A percentile compares a stretch with the other conserved stretches of the same genome.
These are phyloP conservation scores for Phytophthora pistaciae DNA, from an alignment of 352 stramenopile species.

Conservation along the genomic window DNA sequence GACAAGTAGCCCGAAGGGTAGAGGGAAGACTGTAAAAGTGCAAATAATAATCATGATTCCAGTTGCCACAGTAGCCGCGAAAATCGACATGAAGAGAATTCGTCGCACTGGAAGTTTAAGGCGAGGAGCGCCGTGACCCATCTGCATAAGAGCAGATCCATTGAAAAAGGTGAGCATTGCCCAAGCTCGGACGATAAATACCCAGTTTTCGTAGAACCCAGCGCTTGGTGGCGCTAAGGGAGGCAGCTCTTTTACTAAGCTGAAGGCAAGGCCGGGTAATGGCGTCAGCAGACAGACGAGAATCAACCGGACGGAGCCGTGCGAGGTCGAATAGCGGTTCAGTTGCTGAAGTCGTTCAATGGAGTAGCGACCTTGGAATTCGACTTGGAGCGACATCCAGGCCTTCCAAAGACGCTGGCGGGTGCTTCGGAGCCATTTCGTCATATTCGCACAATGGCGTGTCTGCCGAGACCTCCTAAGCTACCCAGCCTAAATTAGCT, in stretches of 20 bases:
- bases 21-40: not conserved
- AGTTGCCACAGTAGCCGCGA: not conserved
- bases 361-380: slow-evolving; percentile 32
- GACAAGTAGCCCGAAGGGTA: slow-evolving; percentile 6
- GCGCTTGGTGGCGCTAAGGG: slow-evolving; percentile 23
- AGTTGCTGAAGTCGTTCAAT: slow-evolving; percentile 14
- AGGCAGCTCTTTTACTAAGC: slow-evolving; percentile 39
- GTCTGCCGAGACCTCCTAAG: too few relatives aligned
- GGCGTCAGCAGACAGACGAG: slow-evolving; percentile 37
- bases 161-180: slow-evolving; percentile 15
- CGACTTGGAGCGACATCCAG: slow-evolving; percentile 36
- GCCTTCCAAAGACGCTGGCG: slow-evolving; percentile 4
- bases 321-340: slow-evolving; percentile 1
- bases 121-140: slow-evolving; percentile 12
- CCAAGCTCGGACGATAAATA: slow-evolving; percentile 40
- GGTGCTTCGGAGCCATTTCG: not conserved
- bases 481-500: too few relatives aligned
- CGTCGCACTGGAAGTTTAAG: not conserved
- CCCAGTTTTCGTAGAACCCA: slow-evolving; percentile 43
- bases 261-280: slow-evolving; percentile 38
- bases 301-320: not conserved
- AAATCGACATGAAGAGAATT: not conserved
- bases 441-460: not conserved
- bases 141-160: slow-evolving; percentile 15
- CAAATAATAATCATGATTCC: not conserved